Evolutionary conservation across 805 yeast genomes (phyloP), one percentile per base, ranked within the genome.

Genomic region (Candida insectorum): DNA sequence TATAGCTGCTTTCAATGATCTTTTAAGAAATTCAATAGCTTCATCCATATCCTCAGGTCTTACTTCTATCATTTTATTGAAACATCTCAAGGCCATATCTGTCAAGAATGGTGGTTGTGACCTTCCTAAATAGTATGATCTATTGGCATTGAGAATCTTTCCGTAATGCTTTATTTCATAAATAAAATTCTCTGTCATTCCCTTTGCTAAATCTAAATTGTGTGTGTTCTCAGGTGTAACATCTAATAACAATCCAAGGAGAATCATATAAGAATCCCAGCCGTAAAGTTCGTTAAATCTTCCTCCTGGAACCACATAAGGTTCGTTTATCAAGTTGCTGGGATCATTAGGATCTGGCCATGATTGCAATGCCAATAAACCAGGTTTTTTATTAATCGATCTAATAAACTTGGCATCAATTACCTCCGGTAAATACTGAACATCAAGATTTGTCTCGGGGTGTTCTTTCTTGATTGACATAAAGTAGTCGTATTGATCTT

Each of bases 31-130:
- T 30, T 76, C 81, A 7, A 73, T 40, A 4, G 85, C 77, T 13
- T 60, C 62, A 1, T 37, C 44, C 1, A 37, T 9, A 4, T 45
- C 46, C 39, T 65, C 70, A 4, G 69, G 67, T 36, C 62, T 62
- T 6, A 59, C 54, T 28, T 61, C 70, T 29, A 77, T 66, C 41
- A 81, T 73, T 40, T 77, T 77, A 12, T 77, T 63, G 52, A 73
- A 85, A 0, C 86, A 79, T 37, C 77, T 65, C 30, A 84, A 49
- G 0, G 93, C 81, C 95, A 93, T 85, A 57, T 91, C 97, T 0
- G 97, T 89, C 38, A 93, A 63, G 54, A 91, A 91, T 8, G 98
- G 98, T 2, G 98, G 98, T 60, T 93, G 97, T 0, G 97, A 85
- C 48, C 98, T 75, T 39, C 91, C 81, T 29, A 91, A 63, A 54